Evolutionary conservation across 768 basidiomycete species (phyloP), one percentile per base, ranked within the genome.

Genomic region (Polyporus arcularius): DNA sequence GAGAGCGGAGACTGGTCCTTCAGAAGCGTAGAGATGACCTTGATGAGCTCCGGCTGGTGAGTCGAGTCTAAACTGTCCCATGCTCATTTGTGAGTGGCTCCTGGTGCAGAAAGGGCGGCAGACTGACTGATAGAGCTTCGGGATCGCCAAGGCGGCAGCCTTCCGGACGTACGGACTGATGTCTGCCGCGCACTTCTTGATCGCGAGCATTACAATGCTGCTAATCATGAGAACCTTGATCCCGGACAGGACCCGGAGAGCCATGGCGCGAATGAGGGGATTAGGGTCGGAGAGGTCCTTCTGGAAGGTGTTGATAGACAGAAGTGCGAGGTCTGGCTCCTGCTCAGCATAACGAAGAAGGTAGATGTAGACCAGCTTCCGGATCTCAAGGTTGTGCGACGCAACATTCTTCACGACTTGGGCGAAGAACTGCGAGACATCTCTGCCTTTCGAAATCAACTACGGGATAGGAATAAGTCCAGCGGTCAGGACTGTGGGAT

Each of bases 241-340:
- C 7, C 94, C 92, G 57, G 92, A 92, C 45, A 99, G 81, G 2
- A 98, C 96, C 28, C 95, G 83, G 59, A 99, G 78, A 3, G 96
- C 95, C 92, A 98, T 96, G 12, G 95, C 94, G 21, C 97, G 88
- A 60, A 98, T 98, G 67, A 97, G 84, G 0, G 96, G 96, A 62
- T 90, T 97, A 35, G 87, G 79, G 69, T 98, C 97, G 4, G 89
- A 86, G 32, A 99, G 80, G 75, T 99, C 97, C 74, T 93, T 94
- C 74, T 99, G 97, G 71, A 98, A 98, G 1, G 96, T 96, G 76
- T 99, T 99, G 79, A 99, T 96, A 3, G 95, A 96, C 32, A 99
- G 82, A 51, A 99, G 76, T 1, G 96, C 92, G 50, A 98, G 87
- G 73, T 98, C 97, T 14, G 97, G 96, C 68, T 97, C 95, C 38